These are phyloP conservation scores for Abrus pulchellus DNA, from an alignment of 306 rosid species.

Conservation along the genomic window DNA sequence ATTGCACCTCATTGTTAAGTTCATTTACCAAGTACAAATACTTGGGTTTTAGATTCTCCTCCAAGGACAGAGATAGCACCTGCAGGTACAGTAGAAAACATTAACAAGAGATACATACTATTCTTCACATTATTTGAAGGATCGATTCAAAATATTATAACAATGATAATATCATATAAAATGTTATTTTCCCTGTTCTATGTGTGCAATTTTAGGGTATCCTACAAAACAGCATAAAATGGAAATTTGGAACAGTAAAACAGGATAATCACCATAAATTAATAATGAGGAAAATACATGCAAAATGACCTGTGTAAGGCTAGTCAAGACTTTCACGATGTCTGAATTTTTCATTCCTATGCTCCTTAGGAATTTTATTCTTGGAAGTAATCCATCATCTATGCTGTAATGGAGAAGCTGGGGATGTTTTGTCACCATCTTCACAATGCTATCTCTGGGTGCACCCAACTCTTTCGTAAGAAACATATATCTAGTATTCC, in stretches of 20 bases:
- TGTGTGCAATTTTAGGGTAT: neutral
- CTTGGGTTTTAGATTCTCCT: conserved; percentile 94
- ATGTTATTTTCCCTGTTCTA: conserved; percentile 22
- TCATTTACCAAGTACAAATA: conserved; percentile 92
- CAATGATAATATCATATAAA: neutral
- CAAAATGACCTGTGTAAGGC: conserved; percentile 84
- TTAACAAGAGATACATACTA: conserved; percentile 26
- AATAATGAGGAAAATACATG: conserved; percentile 26
- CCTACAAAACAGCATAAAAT: conserved; percentile 28
- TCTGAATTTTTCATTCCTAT: conserved; percentile 93
- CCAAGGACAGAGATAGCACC: conserved; percentile 94
- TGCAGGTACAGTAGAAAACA: conserved; percentile 53
- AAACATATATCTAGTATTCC: conserved; percentile 84
- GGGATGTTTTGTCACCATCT: conserved; percentile 97
- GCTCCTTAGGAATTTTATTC: conserved; percentile 94
- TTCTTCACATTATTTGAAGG: conserved; percentile 29
- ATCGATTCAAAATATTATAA: neutral
- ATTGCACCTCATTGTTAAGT: conserved; percentile 85
- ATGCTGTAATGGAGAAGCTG: conserved; percentile 98
- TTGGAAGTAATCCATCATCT: conserved; percentile 84
- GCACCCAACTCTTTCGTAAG: conserved; percentile 93
- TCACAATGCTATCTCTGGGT: conserved; percentile 85
- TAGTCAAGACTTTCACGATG: conserved; percentile 88
- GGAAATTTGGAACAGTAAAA: conserved; percentile 12
- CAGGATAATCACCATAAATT: conserved; percentile 8